Base-by-base conservation (phyloP, 257 asterid genomes). In the Plantago major region DNA sequence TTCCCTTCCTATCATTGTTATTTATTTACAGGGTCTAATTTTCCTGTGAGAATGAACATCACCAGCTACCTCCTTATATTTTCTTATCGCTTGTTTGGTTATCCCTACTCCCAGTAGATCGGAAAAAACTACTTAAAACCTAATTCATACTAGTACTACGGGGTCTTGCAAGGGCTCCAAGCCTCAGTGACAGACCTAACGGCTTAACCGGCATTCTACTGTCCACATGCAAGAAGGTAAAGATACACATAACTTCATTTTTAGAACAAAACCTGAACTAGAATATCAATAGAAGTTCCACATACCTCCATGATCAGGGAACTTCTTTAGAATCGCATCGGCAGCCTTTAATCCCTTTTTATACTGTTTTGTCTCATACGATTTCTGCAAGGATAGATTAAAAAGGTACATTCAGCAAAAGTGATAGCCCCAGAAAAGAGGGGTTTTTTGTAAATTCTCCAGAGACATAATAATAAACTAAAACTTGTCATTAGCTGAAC, bases 291-390 rank as follows among this genome's bases (percentile, higher is more conserved):
- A 46, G 55, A 71, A 57, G 57, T 52, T 61, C 51, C 43, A 37
- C 84, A 69, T 82, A 93, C 99, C 99, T 89, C 99, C 99, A 87
- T 93, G 99, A 74, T 93, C 84, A 50, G 99, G 99, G 70, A 89
- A 93, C 85, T 93, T 93, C 86, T 89, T 93, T 62, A 93, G 78
- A 73, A 93, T 85, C 45, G 95, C 67, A 79, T 93, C 99, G 33
- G 99, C 97, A 70, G 97, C 97, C 87, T 87, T 93, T 78, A 93
- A 58, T 43, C 99, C 99, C 81, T 93, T 93, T 60, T 93, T 93
- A 73, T 93, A 93, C 79, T 93, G 99, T 67, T 93, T 93, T 14
- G 97, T 83, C 74, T 93, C 99, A 62, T 93, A 89, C 43, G 99
- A 89, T 87, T 87, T 93, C 99, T 93, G 92, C 72, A 69, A 19